phyloP scores from a whole-genome alignment of 2,329 filamentous ascomycete genomes.

The Sclerotinia sclerotiorum region DNA sequence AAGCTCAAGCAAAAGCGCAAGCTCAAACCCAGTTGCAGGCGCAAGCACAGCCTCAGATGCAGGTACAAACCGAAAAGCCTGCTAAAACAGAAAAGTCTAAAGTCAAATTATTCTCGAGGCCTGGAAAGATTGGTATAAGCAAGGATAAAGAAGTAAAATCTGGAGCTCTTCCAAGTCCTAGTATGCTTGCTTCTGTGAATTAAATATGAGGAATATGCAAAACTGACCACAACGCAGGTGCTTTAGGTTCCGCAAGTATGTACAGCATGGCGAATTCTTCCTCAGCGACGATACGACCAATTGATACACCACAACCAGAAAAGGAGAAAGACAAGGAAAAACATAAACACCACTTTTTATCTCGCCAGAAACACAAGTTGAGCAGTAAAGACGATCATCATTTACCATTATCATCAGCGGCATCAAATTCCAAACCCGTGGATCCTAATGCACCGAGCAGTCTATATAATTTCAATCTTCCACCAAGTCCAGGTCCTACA shows the following conservation, averaged over 20 bases:
- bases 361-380: constrained; percentile 75
- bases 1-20: constrained; percentile 5
- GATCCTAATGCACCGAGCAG: constrained; percentile 74
- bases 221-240: constrained; percentile 10
- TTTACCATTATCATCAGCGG: constrained; percentile 71
- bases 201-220: constrained; percentile 56
- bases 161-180: constrained; percentile 69
- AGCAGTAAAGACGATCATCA: constrained; percentile 71
- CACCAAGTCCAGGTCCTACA: constrained; percentile 67
- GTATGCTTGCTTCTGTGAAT: constrained; percentile 67
- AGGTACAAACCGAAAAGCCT: constrained; percentile 56
- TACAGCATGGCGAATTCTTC: constrained; percentile 77
- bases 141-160: constrained; percentile 65
- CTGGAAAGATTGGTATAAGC: constrained; percentile 68
- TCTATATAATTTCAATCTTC: constrained; percentile 75
- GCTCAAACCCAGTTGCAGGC: constrained; percentile 1
- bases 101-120: constrained; percentile 78
- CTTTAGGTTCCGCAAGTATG: constrained; percentile 57
- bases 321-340: constrained; percentile 63
- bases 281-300: constrained; percentile 70
- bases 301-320: constrained; percentile 49
- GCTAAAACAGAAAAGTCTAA: constrained; percentile 68
- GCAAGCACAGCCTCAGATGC: background rate
- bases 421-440: constrained; percentile 73
- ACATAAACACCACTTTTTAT: constrained; percentile 78